Evolutionary conservation across 169 alveolate genomes (phyloP), one percentile per base, ranked within the genome.

Genomic region (Plasmodium gonderi): DNA sequence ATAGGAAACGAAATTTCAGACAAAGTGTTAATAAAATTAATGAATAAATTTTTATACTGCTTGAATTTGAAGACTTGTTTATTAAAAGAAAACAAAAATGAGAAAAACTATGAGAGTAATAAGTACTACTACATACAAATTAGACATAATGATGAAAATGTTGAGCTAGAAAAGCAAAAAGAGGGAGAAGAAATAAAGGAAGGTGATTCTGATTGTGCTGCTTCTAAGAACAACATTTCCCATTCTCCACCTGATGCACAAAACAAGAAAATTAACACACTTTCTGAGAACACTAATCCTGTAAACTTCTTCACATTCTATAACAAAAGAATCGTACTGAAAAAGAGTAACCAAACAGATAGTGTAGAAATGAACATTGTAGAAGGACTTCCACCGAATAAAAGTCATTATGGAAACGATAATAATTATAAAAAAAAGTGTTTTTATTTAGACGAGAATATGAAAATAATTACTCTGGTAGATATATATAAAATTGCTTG

Each of bases 101-200:
- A 31, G 38, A 74, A 72, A 20, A 8, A 7, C 49, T 29, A 20
- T 42, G 85, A 51, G 11, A 60, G 49, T 38, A 33, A 85, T 64
- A 74, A 74, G 65, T 85, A 85, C 44, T 85, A 74, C 33, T 85
- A 72, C n/a, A 85, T 85, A 49, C 92, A 85, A 45, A 85, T 85
- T 5, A 85, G 65, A 17, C 26, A 36, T 5, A 75, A 85, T 54
- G 87, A 85, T 54, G 87, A 85, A 3, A 26, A 14, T 5, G 20
- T 6, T 0, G 3, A 6, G 2, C 4, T 2, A 1, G 92, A 45
- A 51, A 7, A 72, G 3, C 44, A 40, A 11, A 31, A 36, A 4
- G 33, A 7, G 0, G 42, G 31, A 0, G 26, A 72, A 17, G 60
- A 23, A 1, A 40, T 20, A 65, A 38, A 0, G 44, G 14, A 49